Conservation (phyloP, 345 rosid genomes). For the Eucalyptus curtisii region DNA sequence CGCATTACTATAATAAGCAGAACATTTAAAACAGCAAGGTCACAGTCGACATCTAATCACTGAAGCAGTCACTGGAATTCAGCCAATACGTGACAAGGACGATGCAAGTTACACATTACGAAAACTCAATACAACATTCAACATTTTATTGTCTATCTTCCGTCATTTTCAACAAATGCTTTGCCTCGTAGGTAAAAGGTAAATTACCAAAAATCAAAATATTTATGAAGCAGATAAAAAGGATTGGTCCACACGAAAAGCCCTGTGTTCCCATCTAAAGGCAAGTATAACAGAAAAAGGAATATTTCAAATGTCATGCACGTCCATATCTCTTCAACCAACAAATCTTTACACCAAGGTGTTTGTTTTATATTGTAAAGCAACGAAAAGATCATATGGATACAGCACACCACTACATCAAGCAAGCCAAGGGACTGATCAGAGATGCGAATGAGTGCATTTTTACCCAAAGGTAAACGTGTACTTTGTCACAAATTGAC, state of each 20-base stretch:
- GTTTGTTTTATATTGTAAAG: not conserved
- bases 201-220: not conserved
- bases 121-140: not conserved
- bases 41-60: not conserved
- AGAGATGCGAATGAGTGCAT: not conserved
- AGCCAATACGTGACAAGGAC: not conserved
- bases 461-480: not conserved
- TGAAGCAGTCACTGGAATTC: not conserved
- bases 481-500: not conserved
- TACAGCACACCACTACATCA: not conserved
- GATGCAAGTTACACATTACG: not conserved
- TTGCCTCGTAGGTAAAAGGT: not conserved
- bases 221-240: not conserved
- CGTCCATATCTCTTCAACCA: not conserved
- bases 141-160: not conserved
- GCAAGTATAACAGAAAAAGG: not conserved
- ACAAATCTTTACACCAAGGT: not conserved
- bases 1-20: not conserved
- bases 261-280: not conserved
- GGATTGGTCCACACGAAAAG: not conserved
- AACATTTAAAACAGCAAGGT: not conserved
- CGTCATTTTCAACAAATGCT: not conserved
- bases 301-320: not conserved
- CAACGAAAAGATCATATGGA: not conserved
- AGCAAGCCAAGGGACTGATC: not conserved